These are phyloP conservation scores for Candida corydali DNA, from an alignment of 805 yeast species.

Conservation along the genomic window DNA sequence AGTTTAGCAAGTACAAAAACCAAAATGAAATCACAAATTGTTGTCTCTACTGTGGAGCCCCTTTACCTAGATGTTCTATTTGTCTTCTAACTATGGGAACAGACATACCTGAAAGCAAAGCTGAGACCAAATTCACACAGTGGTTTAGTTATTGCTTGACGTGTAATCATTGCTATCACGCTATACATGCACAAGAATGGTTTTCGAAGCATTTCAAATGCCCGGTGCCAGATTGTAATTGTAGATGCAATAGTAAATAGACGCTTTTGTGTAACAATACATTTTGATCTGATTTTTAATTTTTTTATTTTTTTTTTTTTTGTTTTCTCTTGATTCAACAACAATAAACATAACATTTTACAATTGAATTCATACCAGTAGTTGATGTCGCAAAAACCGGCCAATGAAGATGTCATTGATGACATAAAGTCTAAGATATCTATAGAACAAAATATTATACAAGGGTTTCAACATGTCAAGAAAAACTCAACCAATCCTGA, in stretches of 20 bases:
- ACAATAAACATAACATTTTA: slow-evolving; percentile 1
- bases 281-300: slow-evolving; percentile 2
- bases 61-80: slow-evolving; percentile 86
- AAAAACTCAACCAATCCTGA: slow-evolving; percentile 72
- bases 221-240: slow-evolving; percentile 91
- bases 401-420: slow-evolving; percentile 38
- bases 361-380: too few relatives aligned
- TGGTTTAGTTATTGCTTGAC: slow-evolving; percentile 91
- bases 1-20: slow-evolving; percentile 27
- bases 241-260: slow-evolving; percentile 66
- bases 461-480: slow-evolving; percentile 79
- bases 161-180: slow-evolving; percentile 93
- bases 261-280: slow-evolving; percentile 1
- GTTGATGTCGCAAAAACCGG: too few relatives aligned
- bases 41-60: slow-evolving; percentile 85
- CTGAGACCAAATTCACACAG: slow-evolving; percentile 52
- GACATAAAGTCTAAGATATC: slow-evolving; percentile 85
- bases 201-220: slow-evolving; percentile 81
- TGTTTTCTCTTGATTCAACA: slow-evolving; percentile 1
- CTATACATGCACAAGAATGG: slow-evolving; percentile 96
- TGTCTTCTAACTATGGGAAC: slow-evolving; percentile 79
- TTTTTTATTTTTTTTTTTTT: too few relatives aligned
- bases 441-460: slow-evolving; percentile 81
- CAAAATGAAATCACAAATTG: slow-evolving; percentile 21
- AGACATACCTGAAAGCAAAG: slow-evolving; percentile 41